phyloP scores from a whole-genome alignment of 2,329 filamentous ascomycete genomes.

The Hymenoscyphus scutula region DNA sequence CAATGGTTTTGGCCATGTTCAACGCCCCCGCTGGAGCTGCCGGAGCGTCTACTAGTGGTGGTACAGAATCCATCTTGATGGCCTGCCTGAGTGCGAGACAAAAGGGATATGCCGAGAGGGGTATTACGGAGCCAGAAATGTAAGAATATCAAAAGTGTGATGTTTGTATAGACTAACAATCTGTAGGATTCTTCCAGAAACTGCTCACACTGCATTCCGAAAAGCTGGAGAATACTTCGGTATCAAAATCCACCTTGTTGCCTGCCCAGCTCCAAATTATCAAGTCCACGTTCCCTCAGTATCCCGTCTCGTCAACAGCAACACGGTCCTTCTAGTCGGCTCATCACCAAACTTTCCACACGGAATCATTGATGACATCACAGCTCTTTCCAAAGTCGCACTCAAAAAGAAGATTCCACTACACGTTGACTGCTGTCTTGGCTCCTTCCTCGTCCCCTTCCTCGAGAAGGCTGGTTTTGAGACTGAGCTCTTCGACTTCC shows the following conservation, averaged over 20 bases:
- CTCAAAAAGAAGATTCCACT: slow-evolving; percentile 76
- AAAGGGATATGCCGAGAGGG: slow-evolving; percentile 80
- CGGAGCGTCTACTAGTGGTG: slow-evolving; percentile 87
- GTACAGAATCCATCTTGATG: slow-evolving; percentile 96
- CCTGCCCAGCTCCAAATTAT: slow-evolving; percentile 80
- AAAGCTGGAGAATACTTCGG: slow-evolving; percentile 96
- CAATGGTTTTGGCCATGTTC: slow-evolving; percentile 90
- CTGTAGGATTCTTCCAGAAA: slow-evolving; percentile 83
- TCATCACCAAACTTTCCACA: slow-evolving; percentile 98
- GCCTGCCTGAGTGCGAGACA: slow-evolving; percentile 87
- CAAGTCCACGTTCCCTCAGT: slow-evolving; percentile 79
- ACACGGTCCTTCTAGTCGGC: slow-evolving; percentile 90
- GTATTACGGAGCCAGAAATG: slow-evolving; percentile 94
- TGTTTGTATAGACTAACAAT: slow-evolving; percentile 18
- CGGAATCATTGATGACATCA: slow-evolving; percentile 95
- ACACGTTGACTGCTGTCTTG: slow-evolving; percentile 96
- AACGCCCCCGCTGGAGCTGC: slow-evolving; percentile 82
- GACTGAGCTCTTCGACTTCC: slow-evolving; percentile 86
- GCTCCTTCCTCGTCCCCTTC: slow-evolving; percentile 91
- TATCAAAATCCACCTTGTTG: slow-evolving; percentile 87
- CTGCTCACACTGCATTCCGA: slow-evolving; percentile 92
- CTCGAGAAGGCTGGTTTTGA: slow-evolving; percentile 93
- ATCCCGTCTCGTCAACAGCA: slow-evolving; percentile 83
- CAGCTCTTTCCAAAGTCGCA: slow-evolving; percentile 78
- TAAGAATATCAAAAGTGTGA: slow-evolving; percentile 38